Evolutionary conservation across 495 filamentous ascomycete species (phyloP).

Genomic region (Pyrenula aspistea): DNA sequence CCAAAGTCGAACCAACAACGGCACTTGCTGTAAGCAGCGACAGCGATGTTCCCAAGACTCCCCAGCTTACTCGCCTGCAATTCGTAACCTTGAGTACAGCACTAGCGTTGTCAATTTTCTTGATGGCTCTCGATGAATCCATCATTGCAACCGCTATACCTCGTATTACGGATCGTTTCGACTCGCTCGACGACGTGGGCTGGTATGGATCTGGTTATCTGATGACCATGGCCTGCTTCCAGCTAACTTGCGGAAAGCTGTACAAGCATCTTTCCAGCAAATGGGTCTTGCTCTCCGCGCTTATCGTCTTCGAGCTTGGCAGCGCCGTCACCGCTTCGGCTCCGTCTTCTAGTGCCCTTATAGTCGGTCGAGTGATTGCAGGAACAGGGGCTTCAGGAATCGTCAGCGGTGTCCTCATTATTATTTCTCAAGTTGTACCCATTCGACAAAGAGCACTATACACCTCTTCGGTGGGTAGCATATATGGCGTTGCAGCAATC

Average conservation of each 20-base stretch:
- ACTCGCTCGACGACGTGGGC: constrained; percentile 50
- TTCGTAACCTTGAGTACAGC: not conserved
- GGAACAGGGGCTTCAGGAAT: constrained; percentile 29
- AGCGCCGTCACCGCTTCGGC: constrained; percentile 32
- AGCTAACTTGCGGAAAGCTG: constrained; percentile 27
- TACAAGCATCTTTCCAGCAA: constrained; percentile 19
- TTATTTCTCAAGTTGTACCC: constrained; percentile 10
- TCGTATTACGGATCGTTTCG: constrained; percentile 56
- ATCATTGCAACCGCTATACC: constrained; percentile 42
- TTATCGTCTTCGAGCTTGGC: constrained; percentile 30
- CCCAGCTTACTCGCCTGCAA: not conserved
- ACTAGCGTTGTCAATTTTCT: not conserved
- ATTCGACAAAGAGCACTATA: constrained; percentile 52
- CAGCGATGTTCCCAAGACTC: not conserved
- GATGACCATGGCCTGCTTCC: constrained; percentile 45
- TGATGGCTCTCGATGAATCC: not conserved
- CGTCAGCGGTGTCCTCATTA: constrained; percentile 29
- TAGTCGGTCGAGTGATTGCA: constrained; percentile 25
- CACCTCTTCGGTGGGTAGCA: constrained; percentile 57
- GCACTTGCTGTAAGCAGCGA: not conserved
- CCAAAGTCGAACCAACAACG: not conserved
- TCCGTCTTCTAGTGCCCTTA: constrained; percentile 26
- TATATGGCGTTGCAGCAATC: constrained; percentile 39
- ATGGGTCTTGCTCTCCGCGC: constrained; percentile 28
- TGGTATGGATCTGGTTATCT: constrained; percentile 58